phyloP scores from a whole-genome alignment of 2,329 filamentous ascomycete genomes.

The Colletotrichum paranaense region DNA sequence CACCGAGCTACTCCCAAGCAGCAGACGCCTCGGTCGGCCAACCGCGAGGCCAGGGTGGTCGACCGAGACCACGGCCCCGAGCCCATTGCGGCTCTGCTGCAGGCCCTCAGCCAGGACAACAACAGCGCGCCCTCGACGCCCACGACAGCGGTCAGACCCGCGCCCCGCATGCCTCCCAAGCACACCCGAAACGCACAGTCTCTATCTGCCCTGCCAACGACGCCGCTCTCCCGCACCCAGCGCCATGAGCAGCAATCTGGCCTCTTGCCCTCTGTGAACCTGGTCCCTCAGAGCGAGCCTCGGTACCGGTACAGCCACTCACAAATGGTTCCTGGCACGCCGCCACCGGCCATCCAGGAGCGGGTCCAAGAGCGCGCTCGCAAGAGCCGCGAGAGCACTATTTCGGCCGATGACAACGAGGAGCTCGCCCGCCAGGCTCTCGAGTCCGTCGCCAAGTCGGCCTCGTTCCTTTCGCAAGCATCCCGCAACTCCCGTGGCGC shows the following conservation, averaged over 20 bases:
- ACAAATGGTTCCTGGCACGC: conserved; percentile 54
- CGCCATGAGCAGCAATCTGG: conserved; percentile 57
- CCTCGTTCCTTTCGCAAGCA: conserved; percentile 46
- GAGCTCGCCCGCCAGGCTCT: conserved; percentile 67
- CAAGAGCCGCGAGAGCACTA: conserved; percentile 86
- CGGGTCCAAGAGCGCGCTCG: conserved; percentile 63
- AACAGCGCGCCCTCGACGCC: conserved; percentile 81
- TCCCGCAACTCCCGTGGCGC: conserved; percentile 38
- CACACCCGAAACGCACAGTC: conserved; percentile 85
- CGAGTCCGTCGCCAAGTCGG: conserved; percentile 62
- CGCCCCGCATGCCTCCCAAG: conserved; percentile 62
- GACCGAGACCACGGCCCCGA: conserved; percentile 67
- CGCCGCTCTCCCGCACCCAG: conserved; percentile 68
- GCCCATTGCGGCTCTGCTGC: conserved; percentile 82
- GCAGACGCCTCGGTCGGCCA: conserved; percentile 59
- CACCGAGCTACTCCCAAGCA: conserved; percentile 61
- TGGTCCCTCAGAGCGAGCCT: conserved; percentile 71
- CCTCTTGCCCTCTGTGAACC: conserved; percentile 71
- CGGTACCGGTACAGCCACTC: conserved; percentile 55
- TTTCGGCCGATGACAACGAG: conserved; percentile 74
- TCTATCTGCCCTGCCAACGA: conserved; percentile 85
- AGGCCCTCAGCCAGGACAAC: conserved; percentile 82
- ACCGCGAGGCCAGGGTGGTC: conserved; percentile 50
- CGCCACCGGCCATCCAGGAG: conserved; percentile 48
- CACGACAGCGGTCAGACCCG: conserved; percentile 56